Base-by-base conservation (phyloP, 768 basidiomycete species). In the Boletus sp. region DNA sequence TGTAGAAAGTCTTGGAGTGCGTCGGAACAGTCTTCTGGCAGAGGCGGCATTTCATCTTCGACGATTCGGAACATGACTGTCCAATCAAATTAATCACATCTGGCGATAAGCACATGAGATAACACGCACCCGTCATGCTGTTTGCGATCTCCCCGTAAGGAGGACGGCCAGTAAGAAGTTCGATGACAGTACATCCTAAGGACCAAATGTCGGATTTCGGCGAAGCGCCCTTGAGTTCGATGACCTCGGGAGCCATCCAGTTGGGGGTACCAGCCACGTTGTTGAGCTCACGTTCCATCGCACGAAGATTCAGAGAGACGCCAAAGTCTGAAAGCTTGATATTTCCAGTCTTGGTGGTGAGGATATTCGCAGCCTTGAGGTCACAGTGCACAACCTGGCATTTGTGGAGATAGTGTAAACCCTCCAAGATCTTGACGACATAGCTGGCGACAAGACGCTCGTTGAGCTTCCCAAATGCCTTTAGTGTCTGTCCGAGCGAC, bases 191-290 rank as follows among this genome's bases (percentile, higher is more conserved):
- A 68, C 95, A 97, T 1, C 86, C 96, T 60, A 99, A 73, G 0
- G 94, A 96, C 94, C 94, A 97, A 33, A 97, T 95, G 69, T 97
- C 94, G 29, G 92, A 89, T 65, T 94, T 94, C 0, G 88, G 80
- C n/a, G 91, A 89, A 8, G 96, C 92, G 4, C 95, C 95, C 70
- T 94, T 90, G 54, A 98, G 82, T 69, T 94, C 89, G 59, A 99
- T 98, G 50, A 98, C 92, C 73, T 99, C 96, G 3, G 96, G 96
- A 11, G 95, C 95, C 94, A 99, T 98, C 96, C 96, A 99, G 67
- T 98, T 96, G 14, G 96, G 96, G 10, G 96, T 99, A 10, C 96
- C 96, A 8, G 90, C 88, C 29, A 93, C 89, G 64, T 90, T 90
- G 69, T 90, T 87, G 63, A 84, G 87, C 67, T 92, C 89, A 28